Conservation (phyloP, 306 rosid species). For the Arachis stenosperma region DNA sequence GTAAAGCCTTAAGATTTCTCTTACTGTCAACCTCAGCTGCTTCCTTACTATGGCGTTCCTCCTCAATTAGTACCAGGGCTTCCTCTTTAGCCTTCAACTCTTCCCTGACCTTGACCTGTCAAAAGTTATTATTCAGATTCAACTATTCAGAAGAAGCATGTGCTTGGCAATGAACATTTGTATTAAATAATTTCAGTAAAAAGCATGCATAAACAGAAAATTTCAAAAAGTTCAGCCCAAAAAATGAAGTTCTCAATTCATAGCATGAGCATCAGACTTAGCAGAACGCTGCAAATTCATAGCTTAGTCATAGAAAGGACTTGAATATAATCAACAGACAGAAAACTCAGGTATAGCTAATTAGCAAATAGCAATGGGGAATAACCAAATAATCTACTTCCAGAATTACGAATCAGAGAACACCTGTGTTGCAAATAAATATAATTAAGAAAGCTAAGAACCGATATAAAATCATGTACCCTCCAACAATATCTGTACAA, state of each 20-base stretch:
- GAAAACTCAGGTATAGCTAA: background rate
- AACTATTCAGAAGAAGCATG: conserved; percentile 34
- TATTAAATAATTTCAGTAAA: background rate
- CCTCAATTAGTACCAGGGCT: conserved; percentile 64
- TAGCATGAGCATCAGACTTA: background rate
- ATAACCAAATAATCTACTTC: background rate
- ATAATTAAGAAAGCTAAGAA: background rate
- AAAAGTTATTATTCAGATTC: conserved; percentile 34
- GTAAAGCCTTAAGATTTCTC: conserved; percentile 78
- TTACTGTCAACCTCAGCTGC: conserved; percentile 72
- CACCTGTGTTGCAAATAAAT: background rate
- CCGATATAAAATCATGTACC: background rate
- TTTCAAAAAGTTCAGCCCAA: background rate
- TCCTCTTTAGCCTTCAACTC: conserved; percentile 82
- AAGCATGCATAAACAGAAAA: conserved; percentile 1
- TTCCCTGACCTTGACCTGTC: conserved; percentile 72
- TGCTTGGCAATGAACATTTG: background rate
- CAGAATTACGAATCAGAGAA: background rate
- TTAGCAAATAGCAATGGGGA: background rate
- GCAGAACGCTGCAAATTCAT: background rate
- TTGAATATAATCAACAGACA: background rate
- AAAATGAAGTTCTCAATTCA: conserved; percentile 1
- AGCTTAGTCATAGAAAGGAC: background rate
- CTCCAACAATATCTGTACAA: background rate
- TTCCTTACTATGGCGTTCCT: conserved; percentile 73